Percentiles rank a stretch among this genome's conserved stretches.
These are phyloP conservation scores for Leishmania arabica DNA, from an alignment of 208 protist genomes.

Conservation along the genomic window DNA sequence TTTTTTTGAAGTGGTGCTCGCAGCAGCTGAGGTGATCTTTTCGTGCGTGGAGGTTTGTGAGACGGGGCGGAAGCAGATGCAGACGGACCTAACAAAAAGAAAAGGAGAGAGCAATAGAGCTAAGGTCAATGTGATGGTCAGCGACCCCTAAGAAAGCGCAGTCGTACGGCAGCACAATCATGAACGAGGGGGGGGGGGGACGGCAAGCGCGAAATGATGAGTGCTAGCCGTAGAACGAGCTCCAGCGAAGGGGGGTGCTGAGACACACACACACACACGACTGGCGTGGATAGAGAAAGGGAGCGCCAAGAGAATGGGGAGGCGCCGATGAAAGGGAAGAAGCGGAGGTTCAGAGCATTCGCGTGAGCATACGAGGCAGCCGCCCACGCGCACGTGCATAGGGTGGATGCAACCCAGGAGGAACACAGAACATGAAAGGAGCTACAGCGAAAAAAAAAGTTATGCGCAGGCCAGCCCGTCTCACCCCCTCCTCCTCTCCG, in stretches of 20 bases:
- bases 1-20: neutral
- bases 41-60: neutral
- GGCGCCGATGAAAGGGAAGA: neutral
- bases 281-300: neutral
- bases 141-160: neutral
- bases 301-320: neutral
- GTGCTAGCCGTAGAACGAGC: neutral
- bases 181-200: neutral
- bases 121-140: neutral
- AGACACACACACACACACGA: neutral
- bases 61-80: neutral
- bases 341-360: neutral
- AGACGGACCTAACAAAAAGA: neutral
- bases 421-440: neutral
- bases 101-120: neutral
- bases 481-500: neutral
- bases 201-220: neutral
- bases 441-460: neutral
- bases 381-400: neutral
- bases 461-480: neutral
- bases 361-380: neutral
- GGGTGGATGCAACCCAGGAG: neutral
- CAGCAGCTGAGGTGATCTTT: neutral
- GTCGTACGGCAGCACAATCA: neutral
- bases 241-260: neutral